Percentiles rank a stretch among this genome's conserved stretches.
phyloP scores from a whole-genome alignment of 345 rosid species.

The Eucalyptus urophylla region DNA sequence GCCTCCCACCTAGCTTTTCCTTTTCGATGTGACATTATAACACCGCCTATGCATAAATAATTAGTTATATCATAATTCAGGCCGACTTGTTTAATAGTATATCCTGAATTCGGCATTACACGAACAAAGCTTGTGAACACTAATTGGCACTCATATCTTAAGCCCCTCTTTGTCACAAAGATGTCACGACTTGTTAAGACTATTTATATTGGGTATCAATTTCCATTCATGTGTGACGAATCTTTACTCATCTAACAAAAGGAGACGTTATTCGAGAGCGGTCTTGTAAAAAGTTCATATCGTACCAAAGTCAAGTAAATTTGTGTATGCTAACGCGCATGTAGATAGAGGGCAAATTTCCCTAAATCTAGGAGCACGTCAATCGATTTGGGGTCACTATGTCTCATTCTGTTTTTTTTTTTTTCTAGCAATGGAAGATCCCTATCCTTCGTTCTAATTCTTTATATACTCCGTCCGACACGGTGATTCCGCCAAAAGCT shows the following conservation, averaged over 20 bases:
- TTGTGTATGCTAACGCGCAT: not conserved
- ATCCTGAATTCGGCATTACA: not conserved
- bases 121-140: not conserved
- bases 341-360: not conserved
- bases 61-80: not conserved
- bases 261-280: accelerated
- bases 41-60: not conserved
- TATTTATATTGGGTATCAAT: not conserved
- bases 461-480: not conserved
- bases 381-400: not conserved
- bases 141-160: not conserved
- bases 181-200: not conserved
- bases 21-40: not conserved
- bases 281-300: not conserved
- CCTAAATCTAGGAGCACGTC: not conserved
- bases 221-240: not conserved
- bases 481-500: not conserved
- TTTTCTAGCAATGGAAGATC: not conserved
- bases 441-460: not conserved
- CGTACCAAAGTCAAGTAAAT: not conserved
- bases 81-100: not conserved
- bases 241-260: not conserved
- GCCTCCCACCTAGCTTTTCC: not conserved
- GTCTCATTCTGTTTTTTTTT: not conserved
- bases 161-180: not conserved